These are phyloP conservation scores for Crucibulum laeve DNA, from an alignment of 768 basidiomycete genomes.

Conservation along the genomic window DNA sequence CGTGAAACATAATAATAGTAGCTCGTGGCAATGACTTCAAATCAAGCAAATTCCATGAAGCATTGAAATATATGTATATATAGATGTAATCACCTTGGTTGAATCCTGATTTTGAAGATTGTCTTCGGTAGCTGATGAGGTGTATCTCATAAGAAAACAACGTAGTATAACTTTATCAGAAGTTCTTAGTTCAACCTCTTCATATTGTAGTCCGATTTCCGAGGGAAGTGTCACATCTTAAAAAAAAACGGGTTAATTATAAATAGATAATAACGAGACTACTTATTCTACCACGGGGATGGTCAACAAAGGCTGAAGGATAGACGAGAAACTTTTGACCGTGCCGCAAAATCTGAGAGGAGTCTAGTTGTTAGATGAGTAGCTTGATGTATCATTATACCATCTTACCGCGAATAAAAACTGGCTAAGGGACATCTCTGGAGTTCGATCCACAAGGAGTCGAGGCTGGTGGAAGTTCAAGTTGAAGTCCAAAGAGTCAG, in stretches of 20 bases:
- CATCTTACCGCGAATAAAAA: no score
- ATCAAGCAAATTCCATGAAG: not conserved
- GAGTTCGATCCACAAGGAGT: no score
- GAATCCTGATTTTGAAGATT: no score
- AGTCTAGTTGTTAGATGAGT: no score
- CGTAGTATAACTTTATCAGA: constrained; percentile 5
- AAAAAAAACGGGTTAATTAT: not conserved
- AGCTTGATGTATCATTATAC: no score
- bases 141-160: constrained; percentile 4
- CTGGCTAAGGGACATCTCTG: no score
- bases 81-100: no score
- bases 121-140: no score
- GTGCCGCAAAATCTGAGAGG: constrained; percentile 10
- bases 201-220: not conserved
- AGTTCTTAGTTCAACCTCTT: constrained; percentile 6
- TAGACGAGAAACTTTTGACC: constrained; percentile 15
- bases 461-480: no score
- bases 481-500: no score
- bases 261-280: not conserved
- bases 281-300: constrained; percentile 3
- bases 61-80: not conserved
- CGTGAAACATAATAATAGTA: constrained; percentile 86
- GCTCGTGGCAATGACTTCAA: constrained; percentile 25
- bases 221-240: not conserved
- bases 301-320: constrained; percentile 12